Percentiles rank a stretch among this genome's conserved stretches.
These are phyloP conservation scores for Leccinum subgranulosum DNA, from an alignment of 768 basidiomycete genomes.

Conservation along the genomic window DNA sequence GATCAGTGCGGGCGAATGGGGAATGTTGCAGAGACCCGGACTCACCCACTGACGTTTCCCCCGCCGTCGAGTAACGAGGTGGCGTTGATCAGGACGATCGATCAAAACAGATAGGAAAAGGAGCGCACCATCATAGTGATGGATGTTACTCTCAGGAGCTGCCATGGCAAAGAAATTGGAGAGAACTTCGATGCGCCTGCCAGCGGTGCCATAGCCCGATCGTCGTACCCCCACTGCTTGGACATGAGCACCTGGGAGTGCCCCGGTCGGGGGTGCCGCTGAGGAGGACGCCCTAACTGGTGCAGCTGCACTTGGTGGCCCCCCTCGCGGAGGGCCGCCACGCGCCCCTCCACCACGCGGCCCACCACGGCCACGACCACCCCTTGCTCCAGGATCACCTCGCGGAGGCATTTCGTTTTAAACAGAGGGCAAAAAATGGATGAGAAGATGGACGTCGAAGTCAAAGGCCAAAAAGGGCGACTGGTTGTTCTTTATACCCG, in stretches of 20 bases:
- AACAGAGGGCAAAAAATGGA: neutral
- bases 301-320: constrained; percentile 18
- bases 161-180: constrained; percentile 65
- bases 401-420: constrained; percentile 38
- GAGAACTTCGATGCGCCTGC: constrained; percentile 39
- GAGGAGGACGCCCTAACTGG: constrained; percentile 6
- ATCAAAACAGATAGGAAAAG: constrained; percentile 16
- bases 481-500: constrained; percentile 20
- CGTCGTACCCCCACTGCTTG: constrained; percentile 65
- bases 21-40: neutral
- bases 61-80: neutral
- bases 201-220: constrained; percentile 58
- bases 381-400: constrained; percentile 24
- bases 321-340: constrained; percentile 31
- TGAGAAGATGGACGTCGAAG: constrained; percentile 19
- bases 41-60: constrained; percentile 21
- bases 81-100: constrained; percentile 22
- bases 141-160: constrained; percentile 60
- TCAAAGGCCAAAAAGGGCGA: constrained; percentile 7
- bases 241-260: constrained; percentile 37
- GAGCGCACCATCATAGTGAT: constrained; percentile 77
- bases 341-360: constrained; percentile 25
- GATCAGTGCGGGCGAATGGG: constrained; percentile 11
- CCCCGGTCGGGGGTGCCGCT: constrained; percentile 32
- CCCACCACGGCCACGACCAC: constrained; percentile 26